Evolutionary conservation across 2,329 filamentous ascomycete species (phyloP), one percentile per base, ranked within the genome.

Genomic region (Talaromyces sp.): DNA sequence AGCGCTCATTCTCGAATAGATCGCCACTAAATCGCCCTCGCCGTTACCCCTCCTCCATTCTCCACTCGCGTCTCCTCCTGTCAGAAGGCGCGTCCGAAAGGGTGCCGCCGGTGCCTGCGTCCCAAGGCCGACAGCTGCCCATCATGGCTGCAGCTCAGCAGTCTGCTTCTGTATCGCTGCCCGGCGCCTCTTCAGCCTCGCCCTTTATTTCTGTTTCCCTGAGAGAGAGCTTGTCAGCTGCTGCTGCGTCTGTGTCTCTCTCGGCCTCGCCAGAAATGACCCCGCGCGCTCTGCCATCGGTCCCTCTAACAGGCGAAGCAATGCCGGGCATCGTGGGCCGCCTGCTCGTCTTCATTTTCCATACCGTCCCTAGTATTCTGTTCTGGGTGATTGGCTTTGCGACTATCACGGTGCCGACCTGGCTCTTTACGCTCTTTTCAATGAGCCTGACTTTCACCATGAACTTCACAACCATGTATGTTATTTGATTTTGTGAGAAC

Each of bases 401-500:
- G 19, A 96, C 93, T 27, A 92, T 97, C 66, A 95, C 91, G 17
- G 75, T 97, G 61, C 94, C 94, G 50, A 91, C 91, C 72, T 86
- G 94, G 75, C 84, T 97, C 19, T 99, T 96, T 73, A 90, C 87
- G 6, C 81, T 96, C 63, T 91, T 96, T 70, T 96, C 92, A 6
- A 93, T 91, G 65, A 97, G 90, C 74, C 80, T 96, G 80, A 99
- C 94, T 0, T 91, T 99, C 70, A 99, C 94, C 11, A 95, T 99
- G 92, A 97, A 97, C 73, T 93, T 94, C 67, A 97, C 93, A 21
- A 99, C 94, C 19, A 77, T 99, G 87, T 95, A 85, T 72, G 87
- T 69, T 26, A 43, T 17, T 8, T 17, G 17, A 35, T n/a, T 55
- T 14, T 3, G 27, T 12, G 2, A 27, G 48, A n/a, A 55, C 19